These are phyloP conservation scores for Diversispora epigaea DNA, from an alignment of 192 early-diverging fungal genomes.

Conservation along the genomic window DNA sequence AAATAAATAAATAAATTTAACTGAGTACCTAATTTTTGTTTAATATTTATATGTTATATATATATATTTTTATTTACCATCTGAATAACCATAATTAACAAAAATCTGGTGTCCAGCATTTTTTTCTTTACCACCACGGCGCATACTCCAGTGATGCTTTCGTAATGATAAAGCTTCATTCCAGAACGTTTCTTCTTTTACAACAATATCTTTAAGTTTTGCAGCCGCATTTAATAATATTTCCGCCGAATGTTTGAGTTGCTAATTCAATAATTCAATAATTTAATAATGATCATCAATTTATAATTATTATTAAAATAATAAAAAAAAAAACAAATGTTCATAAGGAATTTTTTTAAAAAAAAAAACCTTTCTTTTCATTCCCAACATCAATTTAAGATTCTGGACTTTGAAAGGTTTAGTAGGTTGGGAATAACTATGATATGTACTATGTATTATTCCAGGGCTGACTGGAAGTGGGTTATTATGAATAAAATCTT, in stretches of 20 bases:
- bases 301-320: neutral
- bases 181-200: constrained; percentile 30
- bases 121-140: constrained; percentile 5
- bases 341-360: neutral
- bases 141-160: constrained; percentile 21
- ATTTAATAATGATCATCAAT: neutral
- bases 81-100: constrained; percentile 28
- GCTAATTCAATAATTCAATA: constrained; percentile 17
- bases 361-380: constrained; percentile 20
- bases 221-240: constrained; percentile 7
- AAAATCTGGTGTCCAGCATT: constrained; percentile 19
- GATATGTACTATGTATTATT: constrained; percentile 5
- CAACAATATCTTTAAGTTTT: constrained; percentile 6
- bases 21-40: no score
- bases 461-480: constrained; percentile 18
- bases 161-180: constrained; percentile 27
- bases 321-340: neutral
- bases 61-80: neutral
- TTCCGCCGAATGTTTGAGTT: constrained; percentile 23
- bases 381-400: constrained; percentile 29
- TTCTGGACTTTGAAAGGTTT: constrained; percentile 22
- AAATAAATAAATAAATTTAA: neutral
- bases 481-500: neutral
- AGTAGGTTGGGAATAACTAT: constrained; percentile 8
- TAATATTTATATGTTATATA: neutral